Conservation (phyloP, 805 yeast genomes). For the Ogataea dorogensis region DNA sequence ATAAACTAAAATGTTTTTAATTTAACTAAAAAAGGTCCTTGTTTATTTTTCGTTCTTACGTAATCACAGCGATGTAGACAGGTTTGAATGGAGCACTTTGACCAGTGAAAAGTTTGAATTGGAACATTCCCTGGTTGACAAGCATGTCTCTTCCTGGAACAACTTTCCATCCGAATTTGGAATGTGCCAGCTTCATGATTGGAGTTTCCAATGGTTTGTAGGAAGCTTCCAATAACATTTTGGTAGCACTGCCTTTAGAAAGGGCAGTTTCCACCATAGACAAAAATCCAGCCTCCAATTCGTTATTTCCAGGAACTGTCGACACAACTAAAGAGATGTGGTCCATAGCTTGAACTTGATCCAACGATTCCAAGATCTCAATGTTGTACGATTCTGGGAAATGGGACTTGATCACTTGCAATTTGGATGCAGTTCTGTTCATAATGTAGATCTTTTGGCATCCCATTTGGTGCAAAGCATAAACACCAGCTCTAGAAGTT, state of each 20-base stretch:
- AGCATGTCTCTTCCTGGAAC: conserved; percentile 90
- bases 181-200: conserved; percentile 72
- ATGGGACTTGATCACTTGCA: conserved; percentile 52
- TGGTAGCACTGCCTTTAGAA: conserved; percentile 41
- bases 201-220: conserved; percentile 89
- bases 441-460: conserved; percentile 72
- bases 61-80: conserved; percentile 57
- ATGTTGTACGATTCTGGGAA: conserved; percentile 63
- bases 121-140: conserved; percentile 89
- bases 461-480: conserved; percentile 78
- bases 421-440: conserved; percentile 74
- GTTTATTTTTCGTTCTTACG: conserved; percentile 6
- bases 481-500: conserved; percentile 91
- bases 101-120: conserved; percentile 77
- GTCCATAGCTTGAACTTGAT: conserved; percentile 43
- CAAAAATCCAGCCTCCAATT: conserved; percentile 54
- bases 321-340: conserved; percentile 63
- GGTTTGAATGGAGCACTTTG: conserved; percentile 59
- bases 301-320: conserved; percentile 81
- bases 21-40: conserved; percentile 2
- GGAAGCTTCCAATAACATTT: conserved; percentile 83
- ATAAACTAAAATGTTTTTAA: conserved; percentile 3
- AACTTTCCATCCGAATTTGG: conserved; percentile 68
- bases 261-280: conserved; percentile 48
- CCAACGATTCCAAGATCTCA: conserved; percentile 50